Conservation (phyloP, 805 yeast species). For the Clavispora vitiphila region DNA sequence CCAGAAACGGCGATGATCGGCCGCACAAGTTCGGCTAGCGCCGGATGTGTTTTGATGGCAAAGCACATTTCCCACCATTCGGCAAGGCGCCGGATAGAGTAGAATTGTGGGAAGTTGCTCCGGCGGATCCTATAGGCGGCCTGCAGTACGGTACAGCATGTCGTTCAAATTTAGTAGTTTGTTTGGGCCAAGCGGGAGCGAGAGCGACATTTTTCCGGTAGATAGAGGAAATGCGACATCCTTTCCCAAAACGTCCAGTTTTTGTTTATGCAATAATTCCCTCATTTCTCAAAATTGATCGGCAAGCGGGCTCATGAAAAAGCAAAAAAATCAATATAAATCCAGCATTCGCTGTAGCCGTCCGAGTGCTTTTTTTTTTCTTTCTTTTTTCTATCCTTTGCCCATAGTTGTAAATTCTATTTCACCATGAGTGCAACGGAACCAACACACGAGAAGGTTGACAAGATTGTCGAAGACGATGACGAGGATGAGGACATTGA, state of each 20-base stretch:
- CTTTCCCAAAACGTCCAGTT: conserved; percentile 15
- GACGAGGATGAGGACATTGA: conserved; percentile 50
- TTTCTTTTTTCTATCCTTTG: conserved; percentile 7
- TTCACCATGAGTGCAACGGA: conserved; percentile 34
- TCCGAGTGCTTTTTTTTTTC: conserved; percentile 5
- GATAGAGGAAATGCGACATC: conserved; percentile 8
- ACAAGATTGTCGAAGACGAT: conserved; percentile 47
- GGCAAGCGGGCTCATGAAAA: conserved; percentile 3
- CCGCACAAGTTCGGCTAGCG: not conserved
- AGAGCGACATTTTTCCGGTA: conserved; percentile 1
- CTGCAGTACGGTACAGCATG: not conserved
- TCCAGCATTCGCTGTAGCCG: conserved; percentile 5
- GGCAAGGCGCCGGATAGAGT: not conserved
- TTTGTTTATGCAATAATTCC: conserved; percentile 19
- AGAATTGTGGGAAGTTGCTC: not conserved
- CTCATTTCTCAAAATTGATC: conserved; percentile 11
- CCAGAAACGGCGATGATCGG: too few relatives aligned
- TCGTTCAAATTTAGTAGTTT: not conserved
- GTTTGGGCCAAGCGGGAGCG: not conserved
- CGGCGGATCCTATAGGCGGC: conserved; percentile 1
- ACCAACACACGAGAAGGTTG: conserved; percentile 53
- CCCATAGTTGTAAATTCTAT: conserved; percentile 11
- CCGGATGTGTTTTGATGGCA: not conserved
- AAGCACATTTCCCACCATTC: not conserved
- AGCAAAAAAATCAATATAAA: conserved; percentile 13